Conservation (phyloP, 768 basidiomycete genomes). For the Hericium alpestre region DNA sequence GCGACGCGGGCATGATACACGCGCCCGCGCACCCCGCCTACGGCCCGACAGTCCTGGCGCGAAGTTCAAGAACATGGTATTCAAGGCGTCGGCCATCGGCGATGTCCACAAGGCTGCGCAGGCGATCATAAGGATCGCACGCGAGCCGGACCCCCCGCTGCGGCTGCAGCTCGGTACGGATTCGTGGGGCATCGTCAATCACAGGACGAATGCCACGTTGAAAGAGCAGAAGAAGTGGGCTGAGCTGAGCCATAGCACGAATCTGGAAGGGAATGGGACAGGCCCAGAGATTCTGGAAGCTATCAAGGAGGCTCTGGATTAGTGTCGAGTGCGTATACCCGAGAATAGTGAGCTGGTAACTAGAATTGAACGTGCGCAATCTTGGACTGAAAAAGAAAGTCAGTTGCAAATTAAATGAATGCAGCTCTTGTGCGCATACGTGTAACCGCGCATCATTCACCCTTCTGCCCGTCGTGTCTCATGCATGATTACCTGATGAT, state of each 20-base stretch:
- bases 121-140: background rate
- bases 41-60: background rate
- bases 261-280: background rate
- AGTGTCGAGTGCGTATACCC: too few species aligned
- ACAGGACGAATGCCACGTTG: background rate
- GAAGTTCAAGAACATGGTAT: background rate
- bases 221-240: background rate
- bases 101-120: background rate
- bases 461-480: too few species aligned
- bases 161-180: constrained; percentile 1
- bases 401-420: too few species aligned
- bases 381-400: too few species aligned
- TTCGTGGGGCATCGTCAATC: background rate
- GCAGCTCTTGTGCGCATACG: too few species aligned
- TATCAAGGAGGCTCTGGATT: background rate
- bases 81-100: background rate
- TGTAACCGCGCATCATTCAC: too few species aligned
- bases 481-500: too few species aligned
- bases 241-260: constrained; percentile 1
- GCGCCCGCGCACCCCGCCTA: background rate
- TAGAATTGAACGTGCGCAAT: too few species aligned
- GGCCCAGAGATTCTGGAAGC: background rate
- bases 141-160: background rate
- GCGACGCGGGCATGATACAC: background rate
- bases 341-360: too few species aligned